Evolutionary conservation across 371 early-diverging fungal genomes (phyloP).

Genomic region (Mucor circinelloides): DNA sequence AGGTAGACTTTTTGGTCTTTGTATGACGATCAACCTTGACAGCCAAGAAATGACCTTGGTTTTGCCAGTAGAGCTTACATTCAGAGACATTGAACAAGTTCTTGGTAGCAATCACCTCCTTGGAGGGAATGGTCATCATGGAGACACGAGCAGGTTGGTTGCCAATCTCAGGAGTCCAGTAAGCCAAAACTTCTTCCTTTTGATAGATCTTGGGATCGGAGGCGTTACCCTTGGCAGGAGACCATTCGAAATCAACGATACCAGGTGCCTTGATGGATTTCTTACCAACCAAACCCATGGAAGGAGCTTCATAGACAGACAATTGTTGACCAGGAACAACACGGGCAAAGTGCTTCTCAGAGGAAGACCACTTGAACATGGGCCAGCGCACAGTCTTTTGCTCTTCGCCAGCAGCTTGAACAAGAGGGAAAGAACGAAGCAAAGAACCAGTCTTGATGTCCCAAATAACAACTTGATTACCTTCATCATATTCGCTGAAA

Average conservation of each 20-base stretch:
- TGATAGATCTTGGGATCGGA: slow-evolving; percentile 48
- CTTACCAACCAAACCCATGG: slow-evolving; percentile 92
- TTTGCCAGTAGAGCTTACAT: slow-evolving; percentile 93
- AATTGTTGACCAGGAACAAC: slow-evolving; percentile 80
- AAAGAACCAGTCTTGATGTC: slow-evolving; percentile 85
- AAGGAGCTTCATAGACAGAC: slow-evolving; percentile 89
- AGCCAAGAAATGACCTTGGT: slow-evolving; percentile 85
- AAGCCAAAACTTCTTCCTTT: slow-evolving; percentile 77
- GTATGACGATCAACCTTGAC: slow-evolving; percentile 91
- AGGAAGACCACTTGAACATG: slow-evolving; percentile 95
- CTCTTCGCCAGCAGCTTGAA: slow-evolving; percentile 48
- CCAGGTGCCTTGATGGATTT: slow-evolving; percentile 92
- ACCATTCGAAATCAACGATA: slow-evolving; percentile 92
- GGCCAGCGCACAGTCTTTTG: slow-evolving; percentile 87
- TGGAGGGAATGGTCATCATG: slow-evolving; percentile 80
- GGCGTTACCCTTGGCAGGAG: slow-evolving; percentile 57
- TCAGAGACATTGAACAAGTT: slow-evolving; percentile 93
- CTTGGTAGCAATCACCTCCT: slow-evolving; percentile 91
- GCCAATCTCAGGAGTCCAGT: slow-evolving; percentile 95
- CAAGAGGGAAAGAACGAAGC: slow-evolving; percentile 85
- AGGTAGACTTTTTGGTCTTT: slow-evolving; percentile 91
- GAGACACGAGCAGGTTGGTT: slow-evolving; percentile 97
- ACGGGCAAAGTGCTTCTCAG: slow-evolving; percentile 93
- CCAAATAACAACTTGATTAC: slow-evolving; percentile 86
- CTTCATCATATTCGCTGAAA: slow-evolving; percentile 75